phyloP scores from a whole-genome alignment of 345 rosid genomes.

The Abelmoschus esculentus region DNA sequence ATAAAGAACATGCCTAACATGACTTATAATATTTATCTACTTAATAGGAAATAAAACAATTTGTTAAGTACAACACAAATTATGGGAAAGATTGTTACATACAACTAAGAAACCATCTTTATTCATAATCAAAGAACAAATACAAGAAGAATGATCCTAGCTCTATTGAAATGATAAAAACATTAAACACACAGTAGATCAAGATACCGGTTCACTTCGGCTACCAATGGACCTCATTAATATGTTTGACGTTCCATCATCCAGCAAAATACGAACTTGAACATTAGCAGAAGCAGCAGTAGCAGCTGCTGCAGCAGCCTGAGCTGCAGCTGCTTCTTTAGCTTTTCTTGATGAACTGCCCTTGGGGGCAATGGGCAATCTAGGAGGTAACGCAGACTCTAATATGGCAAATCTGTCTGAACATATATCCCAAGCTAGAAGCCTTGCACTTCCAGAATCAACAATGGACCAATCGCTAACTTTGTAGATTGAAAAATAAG shows the following conservation, averaged over 20 bases:
- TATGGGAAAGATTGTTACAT: neutral
- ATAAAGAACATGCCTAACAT: neutral
- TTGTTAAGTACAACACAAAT: neutral
- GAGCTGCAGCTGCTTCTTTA: conserved; percentile 96
- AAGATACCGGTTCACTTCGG: conserved; percentile 81
- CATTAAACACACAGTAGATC: conserved; percentile 12
- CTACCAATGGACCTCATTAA: conserved; percentile 89
- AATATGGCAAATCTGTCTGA: conserved; percentile 88
- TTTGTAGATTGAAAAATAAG: conserved; percentile 88
- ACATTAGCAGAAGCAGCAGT: conserved; percentile 90
- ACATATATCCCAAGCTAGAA: conserved; percentile 95
- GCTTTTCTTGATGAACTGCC: conserved; percentile 89
- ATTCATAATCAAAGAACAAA: neutral
- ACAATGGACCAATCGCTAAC: conserved; percentile 94
- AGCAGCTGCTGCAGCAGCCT: conserved; percentile 96
- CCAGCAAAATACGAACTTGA: conserved; percentile 97
- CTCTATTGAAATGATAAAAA: conserved; percentile 11
- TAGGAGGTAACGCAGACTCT: conserved; percentile 74
- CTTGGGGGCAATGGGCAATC: conserved; percentile 80
- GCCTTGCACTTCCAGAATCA: conserved; percentile 96
- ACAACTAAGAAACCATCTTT: conserved; percentile 3
- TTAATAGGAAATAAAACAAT: neutral
- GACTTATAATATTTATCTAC: neutral
- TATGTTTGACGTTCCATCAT: conserved; percentile 97
- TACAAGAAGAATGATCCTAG: neutral